Evolutionary conservation across 1,139 yeast species (phyloP).

Genomic region (Debaryomyces psychrophilus): DNA sequence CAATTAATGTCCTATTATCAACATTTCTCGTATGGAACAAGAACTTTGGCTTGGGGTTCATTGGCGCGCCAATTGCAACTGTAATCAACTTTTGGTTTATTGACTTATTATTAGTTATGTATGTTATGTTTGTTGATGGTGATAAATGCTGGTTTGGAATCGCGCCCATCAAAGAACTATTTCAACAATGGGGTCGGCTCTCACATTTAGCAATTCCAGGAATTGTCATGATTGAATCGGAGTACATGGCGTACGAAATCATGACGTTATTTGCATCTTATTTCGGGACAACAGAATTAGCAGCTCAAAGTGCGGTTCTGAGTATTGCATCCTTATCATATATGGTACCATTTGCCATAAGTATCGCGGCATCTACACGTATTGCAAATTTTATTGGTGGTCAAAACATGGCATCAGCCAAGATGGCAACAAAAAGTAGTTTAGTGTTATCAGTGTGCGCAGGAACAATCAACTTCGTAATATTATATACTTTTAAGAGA

Average conservation of each 20-base stretch:
- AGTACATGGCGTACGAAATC: conserved; percentile 72
- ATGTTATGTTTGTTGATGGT: conserved; percentile 63
- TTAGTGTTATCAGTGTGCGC: conserved; percentile 58
- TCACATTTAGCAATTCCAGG: conserved; percentile 70
- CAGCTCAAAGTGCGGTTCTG: conserved; percentile 87
- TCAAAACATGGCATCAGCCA: conserved; percentile 61
- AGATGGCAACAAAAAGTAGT: conserved; percentile 66
- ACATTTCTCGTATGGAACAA: conserved; percentile 80
- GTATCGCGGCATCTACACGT: conserved; percentile 85
- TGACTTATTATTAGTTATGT: conserved; percentile 55
- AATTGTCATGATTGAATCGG: conserved; percentile 72
- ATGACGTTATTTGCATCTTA: conserved; percentile 74
- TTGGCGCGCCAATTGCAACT: conserved; percentile 77
- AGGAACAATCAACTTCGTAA: conserved; percentile 58
- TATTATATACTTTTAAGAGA: conserved; percentile 54
- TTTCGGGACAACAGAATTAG: conserved; percentile 80
- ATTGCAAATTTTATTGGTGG: conserved; percentile 90
- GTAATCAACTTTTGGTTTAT: conserved; percentile 72
- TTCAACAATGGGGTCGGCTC: conserved; percentile 63
- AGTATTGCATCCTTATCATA: conserved; percentile 79
- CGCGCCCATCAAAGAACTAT: conserved; percentile 45
- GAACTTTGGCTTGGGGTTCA: conserved; percentile 60
- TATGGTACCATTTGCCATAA: conserved; percentile 87
- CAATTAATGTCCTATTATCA: conserved; percentile 70
- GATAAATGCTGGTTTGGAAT: conserved; percentile 73